Conservation (phyloP, 768 basidiomycete species). For the Macrolepiota albuminosa region DNA sequence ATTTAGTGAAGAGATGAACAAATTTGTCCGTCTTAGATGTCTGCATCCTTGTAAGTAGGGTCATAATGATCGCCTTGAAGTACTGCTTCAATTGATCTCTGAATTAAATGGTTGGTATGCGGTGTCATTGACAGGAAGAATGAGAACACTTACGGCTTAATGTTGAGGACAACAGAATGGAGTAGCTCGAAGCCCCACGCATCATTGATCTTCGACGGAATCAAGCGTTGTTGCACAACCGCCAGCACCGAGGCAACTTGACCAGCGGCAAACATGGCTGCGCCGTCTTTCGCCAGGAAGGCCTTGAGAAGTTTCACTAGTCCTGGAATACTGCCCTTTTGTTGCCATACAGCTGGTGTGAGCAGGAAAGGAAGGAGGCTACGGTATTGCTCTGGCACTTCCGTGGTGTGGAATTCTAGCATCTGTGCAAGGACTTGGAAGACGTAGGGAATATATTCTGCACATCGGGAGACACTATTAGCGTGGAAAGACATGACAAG, state of each 20-base stretch:
- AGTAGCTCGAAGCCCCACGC: conserved; percentile 89
- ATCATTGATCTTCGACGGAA: conserved; percentile 86
- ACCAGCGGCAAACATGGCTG: conserved; percentile 59
- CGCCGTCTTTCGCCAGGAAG: conserved; percentile 69
- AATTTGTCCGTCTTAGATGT: conserved; percentile 87
- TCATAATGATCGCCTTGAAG: conserved; percentile 70
- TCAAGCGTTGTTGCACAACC: conserved; percentile 84
- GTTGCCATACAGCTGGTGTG: conserved; percentile 84
- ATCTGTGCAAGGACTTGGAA: conserved; percentile 97
- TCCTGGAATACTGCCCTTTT: conserved; percentile 92
- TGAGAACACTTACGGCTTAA: conserved; percentile 62
- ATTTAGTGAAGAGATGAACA: conserved; percentile 75
- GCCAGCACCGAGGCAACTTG: conserved; percentile 80
- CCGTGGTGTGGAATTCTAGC: conserved; percentile 69
- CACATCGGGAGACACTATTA: background rate
- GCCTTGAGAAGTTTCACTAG: conserved; percentile 85
- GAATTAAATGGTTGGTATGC: background rate
- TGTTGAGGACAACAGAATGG: conserved; percentile 64
- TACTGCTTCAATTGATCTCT: conserved; percentile 68
- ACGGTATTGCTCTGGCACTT: conserved; percentile 75
- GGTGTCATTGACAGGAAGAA: background rate
- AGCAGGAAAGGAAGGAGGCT: conserved; percentile 77
- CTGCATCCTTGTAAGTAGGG: conserved; percentile 82
- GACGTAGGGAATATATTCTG: conserved; percentile 95
- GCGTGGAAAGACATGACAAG: background rate